Percentiles rank a stretch among this genome's conserved stretches.
These are phyloP conservation scores for Leccinellum luteum DNA, from an alignment of 768 basidiomycete genomes.

Conservation along the genomic window DNA sequence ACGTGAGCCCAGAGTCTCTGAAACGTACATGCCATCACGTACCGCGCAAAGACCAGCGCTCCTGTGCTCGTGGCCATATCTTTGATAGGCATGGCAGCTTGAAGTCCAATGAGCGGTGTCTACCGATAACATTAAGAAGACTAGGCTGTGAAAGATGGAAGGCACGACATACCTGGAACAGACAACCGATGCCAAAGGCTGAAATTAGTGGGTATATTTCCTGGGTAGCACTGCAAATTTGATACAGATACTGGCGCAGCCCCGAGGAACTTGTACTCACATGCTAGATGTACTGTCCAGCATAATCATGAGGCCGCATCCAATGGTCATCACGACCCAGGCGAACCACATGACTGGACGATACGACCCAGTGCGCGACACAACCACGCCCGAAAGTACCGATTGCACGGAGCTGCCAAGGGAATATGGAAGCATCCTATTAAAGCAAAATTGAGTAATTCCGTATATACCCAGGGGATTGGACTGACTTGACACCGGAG, in stretches of 20 bases:
- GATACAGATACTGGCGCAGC: not conserved
- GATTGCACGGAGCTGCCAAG: slow-evolving; percentile 23
- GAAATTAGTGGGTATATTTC: slow-evolving; percentile 34
- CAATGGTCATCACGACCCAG: slow-evolving; percentile 31
- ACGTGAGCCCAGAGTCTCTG: not conserved
- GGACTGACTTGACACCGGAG: slow-evolving; percentile 30
- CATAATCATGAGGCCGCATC: slow-evolving; percentile 38
- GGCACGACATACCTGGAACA: slow-evolving; percentile 30
- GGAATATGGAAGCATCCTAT: slow-evolving; percentile 37
- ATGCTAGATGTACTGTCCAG: slow-evolving; percentile 31
- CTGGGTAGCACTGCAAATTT: slow-evolving; percentile 24
- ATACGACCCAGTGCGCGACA: slow-evolving; percentile 28
- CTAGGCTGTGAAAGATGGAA: not conserved
- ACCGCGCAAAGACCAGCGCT: slow-evolving; percentile 35
- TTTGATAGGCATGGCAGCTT: slow-evolving; percentile 45
- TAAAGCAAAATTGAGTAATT: not conserved
- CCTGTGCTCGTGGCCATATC: slow-evolving; percentile 45
- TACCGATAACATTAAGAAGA: slow-evolving; percentile 1
- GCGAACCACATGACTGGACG: slow-evolving; percentile 33
- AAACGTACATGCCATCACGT: not conserved
- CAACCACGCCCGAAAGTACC: slow-evolving; percentile 22
- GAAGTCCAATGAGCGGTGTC: slow-evolving; percentile 36
- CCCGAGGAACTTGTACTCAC: slow-evolving; percentile 17
- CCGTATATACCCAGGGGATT: too few relatives aligned
- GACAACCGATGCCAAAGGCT: slow-evolving; percentile 33